Percentiles rank a stretch among this genome's conserved stretches.
These are phyloP conservation scores for Sclerotinia minor DNA, from an alignment of 2,329 filamentous ascomycete genomes.

Conservation along the genomic window DNA sequence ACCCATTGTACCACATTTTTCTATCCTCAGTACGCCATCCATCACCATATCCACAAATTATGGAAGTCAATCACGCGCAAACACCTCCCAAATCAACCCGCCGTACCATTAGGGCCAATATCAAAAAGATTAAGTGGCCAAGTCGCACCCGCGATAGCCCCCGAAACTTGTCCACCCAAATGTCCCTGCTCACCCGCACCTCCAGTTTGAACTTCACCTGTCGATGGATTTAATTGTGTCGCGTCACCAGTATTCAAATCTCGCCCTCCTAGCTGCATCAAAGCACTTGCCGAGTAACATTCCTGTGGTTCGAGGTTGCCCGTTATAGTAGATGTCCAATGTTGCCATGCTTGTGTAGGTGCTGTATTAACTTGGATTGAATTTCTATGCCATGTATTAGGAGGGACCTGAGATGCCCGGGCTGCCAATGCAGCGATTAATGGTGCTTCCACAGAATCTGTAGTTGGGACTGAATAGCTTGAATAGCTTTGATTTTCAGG, in stretches of 20 bases:
- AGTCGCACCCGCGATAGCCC: conserved; percentile 5
- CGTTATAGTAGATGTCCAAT: conserved; percentile 39
- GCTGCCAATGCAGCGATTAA: conserved; percentile 36
- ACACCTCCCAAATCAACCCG: not conserved
- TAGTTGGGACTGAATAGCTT: conserved; percentile 10
- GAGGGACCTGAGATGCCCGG: conserved; percentile 42
- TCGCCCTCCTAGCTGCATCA: conserved; percentile 40
- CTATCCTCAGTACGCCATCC: not conserved
- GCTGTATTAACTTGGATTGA: conserved; percentile 29
- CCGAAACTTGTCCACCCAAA: conserved; percentile 22
- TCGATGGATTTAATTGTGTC: conserved; percentile 16
- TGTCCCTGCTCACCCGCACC: conserved; percentile 2
- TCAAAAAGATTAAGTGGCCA: conserved; percentile 39
- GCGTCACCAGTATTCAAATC: conserved; percentile 29
- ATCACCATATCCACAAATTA: not conserved
- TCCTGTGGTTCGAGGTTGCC: conserved; percentile 40
- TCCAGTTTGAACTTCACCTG: conserved; percentile 14
- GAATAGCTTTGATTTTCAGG: conserved; percentile 29
- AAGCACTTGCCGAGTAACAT: conserved; percentile 38
- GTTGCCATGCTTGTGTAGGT: conserved; percentile 39
- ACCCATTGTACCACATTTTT: conserved; percentile 7
- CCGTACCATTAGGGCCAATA: conserved; percentile 19
- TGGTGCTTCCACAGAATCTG: conserved; percentile 35
- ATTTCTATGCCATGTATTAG: conserved; percentile 31
- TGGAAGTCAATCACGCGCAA: not conserved